These are phyloP conservation scores for Dichotomopilus funicola DNA, from an alignment of 2,329 filamentous ascomycete genomes.

Conservation along the genomic window DNA sequence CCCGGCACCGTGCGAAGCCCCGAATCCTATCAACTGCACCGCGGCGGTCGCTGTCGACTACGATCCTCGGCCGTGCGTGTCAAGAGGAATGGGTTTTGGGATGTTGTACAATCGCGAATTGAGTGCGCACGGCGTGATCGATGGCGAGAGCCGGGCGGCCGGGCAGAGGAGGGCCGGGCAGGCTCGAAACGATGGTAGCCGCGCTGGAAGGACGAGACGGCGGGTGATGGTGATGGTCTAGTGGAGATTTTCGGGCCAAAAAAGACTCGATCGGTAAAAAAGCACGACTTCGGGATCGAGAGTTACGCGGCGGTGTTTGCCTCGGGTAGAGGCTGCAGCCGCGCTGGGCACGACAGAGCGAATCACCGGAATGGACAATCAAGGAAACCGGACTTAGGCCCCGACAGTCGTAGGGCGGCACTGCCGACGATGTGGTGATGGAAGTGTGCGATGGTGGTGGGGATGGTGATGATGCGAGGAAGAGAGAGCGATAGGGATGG, in stretches of 20 bases:
- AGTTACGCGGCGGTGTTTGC: constrained; percentile 7
- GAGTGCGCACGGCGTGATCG: neutral
- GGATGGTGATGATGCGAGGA: constrained; percentile 13
- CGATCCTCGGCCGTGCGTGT: neutral
- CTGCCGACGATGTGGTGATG: constrained; percentile 16
- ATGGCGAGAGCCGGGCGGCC: neutral
- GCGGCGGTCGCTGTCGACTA: neutral
- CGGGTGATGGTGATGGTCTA: too few relatives aligned
- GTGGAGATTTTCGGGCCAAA: neutral
- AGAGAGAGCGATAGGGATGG: constrained; percentile 11
- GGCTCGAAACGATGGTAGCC: too few relatives aligned
- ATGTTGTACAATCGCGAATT: neutral
- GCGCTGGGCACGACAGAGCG: constrained; percentile 9
- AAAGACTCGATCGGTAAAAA: constrained; percentile 13
- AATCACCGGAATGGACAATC: constrained; percentile 18
- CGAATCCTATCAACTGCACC: neutral
- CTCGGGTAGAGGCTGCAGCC: constrained; percentile 2
- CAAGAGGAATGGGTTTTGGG: too few relatives aligned
- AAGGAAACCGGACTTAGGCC: constrained; percentile 11
- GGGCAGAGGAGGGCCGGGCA: too few relatives aligned
- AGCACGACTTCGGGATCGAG: neutral
- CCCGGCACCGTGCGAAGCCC: constrained; percentile 5
- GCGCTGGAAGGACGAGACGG: too few relatives aligned
- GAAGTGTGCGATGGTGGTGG: constrained; percentile 11
- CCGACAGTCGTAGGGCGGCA: constrained; percentile 7